Evolutionary conservation across 345 rosid species (phyloP).

Genomic region (Populus davidiana): DNA sequence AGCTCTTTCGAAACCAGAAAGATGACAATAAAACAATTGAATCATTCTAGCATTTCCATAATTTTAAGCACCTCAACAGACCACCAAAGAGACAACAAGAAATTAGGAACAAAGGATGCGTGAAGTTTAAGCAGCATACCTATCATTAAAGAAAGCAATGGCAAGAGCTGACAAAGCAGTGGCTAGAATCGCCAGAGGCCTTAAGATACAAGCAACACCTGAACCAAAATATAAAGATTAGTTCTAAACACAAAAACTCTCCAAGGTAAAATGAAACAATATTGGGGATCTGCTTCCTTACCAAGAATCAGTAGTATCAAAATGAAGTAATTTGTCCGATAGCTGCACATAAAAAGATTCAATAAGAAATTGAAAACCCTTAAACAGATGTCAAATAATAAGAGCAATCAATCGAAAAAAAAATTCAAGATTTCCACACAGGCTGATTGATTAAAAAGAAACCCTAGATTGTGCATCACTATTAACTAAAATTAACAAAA

Average conservation of each 20-base stretch:
- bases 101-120: background rate
- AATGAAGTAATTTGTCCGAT: slow-evolving; percentile 89
- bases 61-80: background rate
- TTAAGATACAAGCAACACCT: slow-evolving; percentile 43
- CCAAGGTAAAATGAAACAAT: background rate
- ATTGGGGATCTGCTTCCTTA: slow-evolving; percentile 24
- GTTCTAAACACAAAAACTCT: slow-evolving; percentile 23
- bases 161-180: slow-evolving; percentile 60
- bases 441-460: background rate
- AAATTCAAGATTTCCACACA: background rate
- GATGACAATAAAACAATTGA: background rate
- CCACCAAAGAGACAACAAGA: background rate
- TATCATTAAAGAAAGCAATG: slow-evolving; percentile 84
- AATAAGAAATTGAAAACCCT: background rate
- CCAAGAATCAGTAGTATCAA: slow-evolving; percentile 80
- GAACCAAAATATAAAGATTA: slow-evolving; percentile 35
- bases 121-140: slow-evolving; percentile 36
- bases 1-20: background rate
- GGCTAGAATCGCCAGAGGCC: slow-evolving; percentile 77
- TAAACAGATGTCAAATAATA: background rate
- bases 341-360: slow-evolving; percentile 50
- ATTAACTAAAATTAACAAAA: background rate
- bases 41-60: background rate
- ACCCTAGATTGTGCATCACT: background rate
- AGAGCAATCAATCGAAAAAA: background rate